phyloP scores from a whole-genome alignment of 192 early-diverging fungal species.

The Coemansia reversa region DNA sequence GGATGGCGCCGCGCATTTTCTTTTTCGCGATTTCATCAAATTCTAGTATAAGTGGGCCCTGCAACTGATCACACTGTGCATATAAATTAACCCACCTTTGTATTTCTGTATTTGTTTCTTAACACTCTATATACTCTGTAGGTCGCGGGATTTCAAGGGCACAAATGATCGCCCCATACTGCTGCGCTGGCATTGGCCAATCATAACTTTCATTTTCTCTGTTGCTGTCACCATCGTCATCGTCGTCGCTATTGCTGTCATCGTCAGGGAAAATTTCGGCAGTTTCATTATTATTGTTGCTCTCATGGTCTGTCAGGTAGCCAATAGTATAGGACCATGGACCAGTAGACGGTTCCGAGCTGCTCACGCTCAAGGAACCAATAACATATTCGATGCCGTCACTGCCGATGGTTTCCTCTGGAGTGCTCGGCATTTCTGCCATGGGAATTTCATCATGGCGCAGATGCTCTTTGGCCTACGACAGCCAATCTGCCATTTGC shows the following conservation, averaged over 20 bases:
- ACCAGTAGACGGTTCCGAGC: too few relatives aligned
- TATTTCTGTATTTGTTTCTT: too few relatives aligned
- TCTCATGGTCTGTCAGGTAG: background rate
- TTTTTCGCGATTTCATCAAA: background rate
- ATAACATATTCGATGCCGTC: constrained; percentile 7
- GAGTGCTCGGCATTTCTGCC: background rate
- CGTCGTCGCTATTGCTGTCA: background rate
- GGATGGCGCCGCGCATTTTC: background rate
- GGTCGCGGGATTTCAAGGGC: background rate
- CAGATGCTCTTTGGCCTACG: constrained; percentile 6
- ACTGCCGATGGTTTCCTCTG: constrained; percentile 1
- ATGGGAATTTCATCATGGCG: background rate
- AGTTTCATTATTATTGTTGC: too few relatives aligned
- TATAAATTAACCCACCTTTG: too few relatives aligned
- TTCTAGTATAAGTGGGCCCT: background rate
- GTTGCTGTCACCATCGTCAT: background rate
- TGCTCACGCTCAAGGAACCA: too few relatives aligned
- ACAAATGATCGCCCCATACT: background rate
- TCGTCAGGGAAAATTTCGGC: too few relatives aligned
- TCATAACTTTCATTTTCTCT: background rate
- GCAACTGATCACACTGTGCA: too few relatives aligned
- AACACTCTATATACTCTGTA: too few relatives aligned
- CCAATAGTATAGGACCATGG: background rate
- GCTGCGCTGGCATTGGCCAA: background rate
- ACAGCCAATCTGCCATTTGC: constrained; percentile 19